Conservation (phyloP, 1,284 basidiomycete genomes). For the Hymenochaete sp. region DNA sequence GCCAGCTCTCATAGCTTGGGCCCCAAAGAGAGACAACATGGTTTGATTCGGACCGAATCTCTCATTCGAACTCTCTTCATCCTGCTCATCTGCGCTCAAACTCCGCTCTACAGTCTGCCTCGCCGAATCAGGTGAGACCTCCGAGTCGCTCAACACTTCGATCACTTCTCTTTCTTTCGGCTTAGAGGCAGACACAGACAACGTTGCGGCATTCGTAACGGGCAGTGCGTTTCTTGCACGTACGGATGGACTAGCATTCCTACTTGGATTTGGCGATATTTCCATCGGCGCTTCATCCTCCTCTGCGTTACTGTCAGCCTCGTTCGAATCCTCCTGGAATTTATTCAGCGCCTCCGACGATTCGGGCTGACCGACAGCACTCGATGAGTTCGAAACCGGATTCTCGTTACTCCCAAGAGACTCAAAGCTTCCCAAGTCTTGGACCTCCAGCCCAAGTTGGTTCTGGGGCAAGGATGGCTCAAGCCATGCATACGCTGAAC, state of each 20-base stretch:
- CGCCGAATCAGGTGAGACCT: background rate
- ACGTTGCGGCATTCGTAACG: background rate
- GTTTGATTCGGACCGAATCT: too few relatives aligned
- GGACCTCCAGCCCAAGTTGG: conserved; percentile 11
- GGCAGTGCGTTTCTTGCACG: background rate
- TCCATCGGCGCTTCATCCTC: conserved; percentile 11
- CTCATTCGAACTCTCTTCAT: too few relatives aligned
- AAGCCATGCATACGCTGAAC: background rate
- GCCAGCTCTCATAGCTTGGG: too few relatives aligned
- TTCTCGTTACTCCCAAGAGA: background rate
- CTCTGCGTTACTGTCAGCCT: conserved; percentile 1
- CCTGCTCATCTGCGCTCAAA: background rate
- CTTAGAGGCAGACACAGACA: background rate
- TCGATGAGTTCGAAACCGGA: background rate
- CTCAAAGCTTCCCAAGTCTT: background rate
- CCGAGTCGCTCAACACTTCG: background rate
- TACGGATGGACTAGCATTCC: background rate
- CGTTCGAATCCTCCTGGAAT: background rate
- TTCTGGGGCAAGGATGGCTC: conserved; percentile 16
- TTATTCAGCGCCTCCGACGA: background rate
- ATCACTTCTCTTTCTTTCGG: background rate
- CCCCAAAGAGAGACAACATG: too few relatives aligned
- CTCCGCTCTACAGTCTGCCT: background rate
- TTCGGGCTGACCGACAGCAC: too few relatives aligned
- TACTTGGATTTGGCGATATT: conserved; percentile 10